phyloP scores from a whole-genome alignment of 169 alveolate species.

The Babesia bigemina region DNA sequence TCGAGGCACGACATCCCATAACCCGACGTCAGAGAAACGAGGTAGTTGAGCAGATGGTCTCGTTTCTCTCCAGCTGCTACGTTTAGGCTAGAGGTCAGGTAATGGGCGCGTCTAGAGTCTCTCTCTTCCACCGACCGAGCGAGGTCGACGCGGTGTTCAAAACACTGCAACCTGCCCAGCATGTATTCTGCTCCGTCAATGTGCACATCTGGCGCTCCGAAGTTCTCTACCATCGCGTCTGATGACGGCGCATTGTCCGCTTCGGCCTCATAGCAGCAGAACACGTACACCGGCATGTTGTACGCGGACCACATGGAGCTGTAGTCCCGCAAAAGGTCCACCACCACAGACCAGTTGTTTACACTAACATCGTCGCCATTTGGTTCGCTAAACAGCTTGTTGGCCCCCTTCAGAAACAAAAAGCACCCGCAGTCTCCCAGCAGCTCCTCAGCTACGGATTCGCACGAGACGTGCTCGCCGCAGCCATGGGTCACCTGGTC shows the following conservation, averaged over 20 bases:
- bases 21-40: conserved; percentile 11
- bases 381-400: background rate
- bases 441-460: background rate
- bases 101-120: background rate
- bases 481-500: too few relatives aligned
- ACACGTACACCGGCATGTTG: conserved; percentile 17
- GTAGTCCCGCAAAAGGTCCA: conserved; percentile 23
- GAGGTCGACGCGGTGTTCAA: conserved; percentile 21
- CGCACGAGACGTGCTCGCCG: background rate
- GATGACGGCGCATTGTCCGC: background rate
- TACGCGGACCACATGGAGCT: conserved; percentile 10
- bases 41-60: background rate
- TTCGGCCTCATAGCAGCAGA: conserved; percentile 14
- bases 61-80: background rate
- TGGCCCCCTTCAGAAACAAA: background rate
- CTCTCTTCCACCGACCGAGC: background rate
- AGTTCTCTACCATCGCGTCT: background rate
- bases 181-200: background rate
- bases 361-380: background rate
- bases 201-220: background rate
- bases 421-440: conserved; percentile 36
- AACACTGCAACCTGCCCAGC: conserved; percentile 1
- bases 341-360: conserved; percentile 1
- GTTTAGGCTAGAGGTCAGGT: background rate
- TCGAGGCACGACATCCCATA: conserved; percentile 7